Conservation (phyloP, 352 stramenopile species). For the Globisporangium takayamanum region DNA sequence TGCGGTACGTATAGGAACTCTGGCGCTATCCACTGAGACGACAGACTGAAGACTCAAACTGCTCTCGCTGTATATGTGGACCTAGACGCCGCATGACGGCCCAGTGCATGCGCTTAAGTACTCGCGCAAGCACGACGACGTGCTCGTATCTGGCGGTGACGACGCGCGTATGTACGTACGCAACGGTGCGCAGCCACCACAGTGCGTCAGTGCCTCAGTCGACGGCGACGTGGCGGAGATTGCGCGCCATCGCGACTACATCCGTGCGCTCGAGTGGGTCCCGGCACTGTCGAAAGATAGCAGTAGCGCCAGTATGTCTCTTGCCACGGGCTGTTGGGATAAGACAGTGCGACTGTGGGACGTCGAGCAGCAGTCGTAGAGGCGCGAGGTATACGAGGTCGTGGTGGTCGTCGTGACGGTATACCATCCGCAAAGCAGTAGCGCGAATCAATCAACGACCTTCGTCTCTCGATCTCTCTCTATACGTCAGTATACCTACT, state of each 20-base stretch:
- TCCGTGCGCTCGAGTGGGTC: conserved; percentile 66
- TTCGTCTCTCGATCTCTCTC: too few species aligned
- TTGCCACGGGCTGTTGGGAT: conserved; percentile 61
- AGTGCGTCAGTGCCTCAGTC: conserved; percentile 4
- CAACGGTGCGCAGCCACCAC: conserved; percentile 22
- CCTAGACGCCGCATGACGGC: conserved; percentile 25
- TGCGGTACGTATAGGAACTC: conserved; percentile 18
- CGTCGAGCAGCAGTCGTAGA: conserved; percentile 10
- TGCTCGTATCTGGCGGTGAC: conserved; percentile 59
- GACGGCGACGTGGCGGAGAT: conserved; percentile 2
- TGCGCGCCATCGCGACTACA: conserved; percentile 54
- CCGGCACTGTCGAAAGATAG: conserved; percentile 9
- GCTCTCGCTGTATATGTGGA: background rate
- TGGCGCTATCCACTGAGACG: background rate
- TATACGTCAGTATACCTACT: too few species aligned
- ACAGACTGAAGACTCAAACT: background rate
- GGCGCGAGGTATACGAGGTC: too few species aligned
- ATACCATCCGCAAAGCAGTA: too few species aligned
- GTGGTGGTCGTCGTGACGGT: too few species aligned
- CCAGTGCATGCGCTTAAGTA: conserved; percentile 63
- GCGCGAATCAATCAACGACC: too few species aligned
- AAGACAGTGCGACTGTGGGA: conserved; percentile 47
- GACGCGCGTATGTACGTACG: conserved; percentile 47
- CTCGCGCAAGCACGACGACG: conserved; percentile 46
- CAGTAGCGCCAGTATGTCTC: conserved; percentile 12